Evolutionary conservation across 495 filamentous ascomycete species (phyloP), one percentile per base, ranked within the genome.

Genomic region (Podospora sp.): DNA sequence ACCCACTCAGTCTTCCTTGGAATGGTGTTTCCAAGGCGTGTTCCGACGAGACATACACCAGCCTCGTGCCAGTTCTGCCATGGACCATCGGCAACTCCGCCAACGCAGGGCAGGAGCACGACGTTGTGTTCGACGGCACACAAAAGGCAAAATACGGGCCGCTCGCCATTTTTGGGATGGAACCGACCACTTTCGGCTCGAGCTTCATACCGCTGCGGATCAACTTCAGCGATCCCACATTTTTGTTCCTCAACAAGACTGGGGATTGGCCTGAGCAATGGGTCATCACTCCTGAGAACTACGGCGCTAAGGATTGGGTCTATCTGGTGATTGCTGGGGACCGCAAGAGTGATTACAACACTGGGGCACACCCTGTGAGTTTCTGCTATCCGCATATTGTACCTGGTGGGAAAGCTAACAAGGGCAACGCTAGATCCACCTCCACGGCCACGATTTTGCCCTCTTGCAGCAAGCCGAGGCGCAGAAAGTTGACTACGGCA

Each of bases 401-500:
- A 40, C 57, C 36, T 6, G 20, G 11, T 27, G 49, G 5, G 9
- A 62, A 3, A 21, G 21, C 20, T 22, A 6, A 29, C 27, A 12
- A 18, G n/a, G n/a, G n/a, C 21, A 21, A 59, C 9, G 12, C 53
- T 82, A 83, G 29, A 80, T 86, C 49, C 83, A 88, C 65, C 77
- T 89, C 11, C 83, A 87, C 72, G 85, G 85, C 16, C 82, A 90
- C 67, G 81, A 89, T 68, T 90, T 89, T 77, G 80, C 71, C 59
- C 73, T 89, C 27, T 70, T 89, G n/a, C 74, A 77, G 16, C 83
- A 33, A 33, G 29, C 29, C 3, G 29, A 89, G 70, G 52, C 58
- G 6, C 52, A 60, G 20, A 20, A 57, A 40, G 18, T 25, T 14
- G 50, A 8, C 7, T 26, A 51, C 20, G 75, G 29, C 29, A 33